Base-by-base conservation (phyloP, 108 stramenopile species). In the Nitzschia palea region DNA sequence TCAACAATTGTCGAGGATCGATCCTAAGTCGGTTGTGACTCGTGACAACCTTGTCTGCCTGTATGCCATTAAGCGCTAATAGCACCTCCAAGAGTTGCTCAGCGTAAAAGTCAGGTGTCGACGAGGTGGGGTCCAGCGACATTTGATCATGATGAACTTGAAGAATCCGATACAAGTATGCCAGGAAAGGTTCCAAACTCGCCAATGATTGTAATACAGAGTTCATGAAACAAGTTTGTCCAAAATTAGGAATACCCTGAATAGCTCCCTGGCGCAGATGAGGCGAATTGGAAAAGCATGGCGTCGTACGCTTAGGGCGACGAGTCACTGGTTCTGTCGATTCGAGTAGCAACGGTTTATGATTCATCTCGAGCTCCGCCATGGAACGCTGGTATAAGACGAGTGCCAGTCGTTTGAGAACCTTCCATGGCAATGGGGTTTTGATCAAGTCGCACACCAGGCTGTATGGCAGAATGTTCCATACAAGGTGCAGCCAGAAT, bases 161-260 rank as follows among this genome's bases (percentile, higher is more conserved):
- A 26, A 71, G 45, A 40, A 84, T 53, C 30, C 73, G 57, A 37
- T 85, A 76, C 57, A 90, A 54, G 55, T 90, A 90, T 4, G 56
- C 18, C 27, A 71, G 53, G 55, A 93, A 75, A 2, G 79, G 74
- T 48, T 66, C 60, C 10, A 88, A 68, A 3, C 87, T 83, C 31
- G 92, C 89, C 73, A 93, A 60, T 18, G 87, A 78, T 62, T 93
- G 92, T 22, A 93, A 32, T 9, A 90, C 82, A 18, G 87, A 85
- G 59, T 90, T 93, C 34, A 88, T 63, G 56, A 85, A 93, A 63
- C 92, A 93, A 0, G 92, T 90, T 65, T 93, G 89, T 6, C 92
- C 92, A 55, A 70, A 68, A 65, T 93, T 93, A 10, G 66, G 72
- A 18, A 93, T 71, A 2, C 92, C 92, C 57, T 43, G 55, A 45